Evolutionary conservation across 345 rosid species (phyloP).

Genomic region (Moricandia arvensis): DNA sequence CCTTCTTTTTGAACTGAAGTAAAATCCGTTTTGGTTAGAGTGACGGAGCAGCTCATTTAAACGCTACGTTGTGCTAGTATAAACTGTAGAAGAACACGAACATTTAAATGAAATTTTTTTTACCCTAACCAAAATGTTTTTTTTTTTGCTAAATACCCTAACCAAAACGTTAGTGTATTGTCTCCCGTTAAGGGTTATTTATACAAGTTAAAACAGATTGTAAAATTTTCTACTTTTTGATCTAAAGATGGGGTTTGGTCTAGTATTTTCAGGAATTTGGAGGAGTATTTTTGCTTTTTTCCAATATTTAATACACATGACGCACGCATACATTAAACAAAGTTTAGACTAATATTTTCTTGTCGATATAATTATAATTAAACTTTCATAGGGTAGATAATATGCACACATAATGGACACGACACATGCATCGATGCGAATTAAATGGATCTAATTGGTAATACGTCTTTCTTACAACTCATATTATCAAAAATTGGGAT

Average conservation of each 20-base stretch:
- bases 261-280: background rate
- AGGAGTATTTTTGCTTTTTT: too few relatives aligned
- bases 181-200: too few relatives aligned
- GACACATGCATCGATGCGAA: conserved; percentile 25
- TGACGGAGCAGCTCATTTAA: background rate
- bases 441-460: conserved; percentile 19
- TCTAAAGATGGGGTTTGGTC: background rate
- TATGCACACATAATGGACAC: background rate
- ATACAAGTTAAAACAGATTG: too few relatives aligned
- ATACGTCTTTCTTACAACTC: conserved; percentile 21
- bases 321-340: background rate
- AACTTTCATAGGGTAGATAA: background rate
- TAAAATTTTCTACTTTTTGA: background rate
- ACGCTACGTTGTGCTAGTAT: background rate
- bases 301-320: conserved; percentile 1
- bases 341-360: background rate
- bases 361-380: background rate
- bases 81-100: background rate
- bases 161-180: too few relatives aligned
- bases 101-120: background rate
- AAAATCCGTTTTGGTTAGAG: too few relatives aligned
- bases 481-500: background rate
- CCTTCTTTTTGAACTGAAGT: too few relatives aligned
- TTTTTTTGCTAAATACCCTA: too few relatives aligned
- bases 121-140: too few relatives aligned